Conservation (phyloP, 169 alveolate genomes). For the Plasmodium vinckei region DNA sequence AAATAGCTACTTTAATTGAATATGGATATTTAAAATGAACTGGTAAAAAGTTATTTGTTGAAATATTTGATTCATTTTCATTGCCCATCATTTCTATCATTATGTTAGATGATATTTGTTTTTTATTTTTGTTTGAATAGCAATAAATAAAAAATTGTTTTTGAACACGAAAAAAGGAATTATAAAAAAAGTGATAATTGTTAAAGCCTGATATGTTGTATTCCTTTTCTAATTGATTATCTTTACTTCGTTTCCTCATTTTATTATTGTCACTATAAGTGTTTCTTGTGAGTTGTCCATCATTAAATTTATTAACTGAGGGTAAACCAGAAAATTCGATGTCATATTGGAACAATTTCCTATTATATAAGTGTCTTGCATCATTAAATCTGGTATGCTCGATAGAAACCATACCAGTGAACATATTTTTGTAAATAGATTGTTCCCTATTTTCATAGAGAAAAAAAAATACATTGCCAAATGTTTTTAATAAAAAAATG, state of each 20-base stretch:
- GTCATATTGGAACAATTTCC: constrained; percentile 52
- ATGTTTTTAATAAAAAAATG: constrained; percentile 11
- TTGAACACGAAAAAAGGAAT: constrained; percentile 14
- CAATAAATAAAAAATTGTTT: constrained; percentile 28
- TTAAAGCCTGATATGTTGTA: background rate
- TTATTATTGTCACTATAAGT: background rate
- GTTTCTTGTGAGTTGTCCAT: no score
- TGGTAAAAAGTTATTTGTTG: constrained; percentile 31
- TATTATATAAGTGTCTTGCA: constrained; percentile 32
- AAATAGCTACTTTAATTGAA: constrained; percentile 46
- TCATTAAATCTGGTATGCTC: background rate
- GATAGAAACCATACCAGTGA: background rate
- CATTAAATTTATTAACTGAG: background rate
- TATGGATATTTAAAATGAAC: constrained; percentile 61
- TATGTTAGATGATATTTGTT: constrained; percentile 8
- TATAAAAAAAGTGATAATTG: constrained; percentile 6
- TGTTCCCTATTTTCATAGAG: constrained; percentile 1
- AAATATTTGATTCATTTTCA: background rate
- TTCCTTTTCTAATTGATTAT: background rate
- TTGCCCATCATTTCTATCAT: constrained; percentile 23
- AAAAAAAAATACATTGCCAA: background rate
- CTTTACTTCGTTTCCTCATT: background rate
- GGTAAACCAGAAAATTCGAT: background rate
- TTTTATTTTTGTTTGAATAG: background rate
- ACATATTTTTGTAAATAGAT: constrained; percentile 1